Evolutionary conservation across 495 filamentous ascomycete genomes (phyloP).

Genomic region (Aspergillus cristatus): DNA sequence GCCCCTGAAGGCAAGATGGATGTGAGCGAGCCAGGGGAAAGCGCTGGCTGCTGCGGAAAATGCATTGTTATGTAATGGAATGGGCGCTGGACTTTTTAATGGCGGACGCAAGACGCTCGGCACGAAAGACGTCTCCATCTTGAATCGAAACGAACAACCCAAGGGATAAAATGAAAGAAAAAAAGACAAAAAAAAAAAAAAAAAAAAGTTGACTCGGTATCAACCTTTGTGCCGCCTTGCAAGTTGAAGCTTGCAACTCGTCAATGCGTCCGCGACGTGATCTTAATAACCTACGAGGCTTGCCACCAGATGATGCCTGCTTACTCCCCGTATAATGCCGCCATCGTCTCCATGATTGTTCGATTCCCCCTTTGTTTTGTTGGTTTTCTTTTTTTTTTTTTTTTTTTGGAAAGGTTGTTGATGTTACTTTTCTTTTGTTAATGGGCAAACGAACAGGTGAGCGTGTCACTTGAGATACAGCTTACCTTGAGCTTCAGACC

Average conservation of each 20-base stretch:
- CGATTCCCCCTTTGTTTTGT: constrained; percentile 38
- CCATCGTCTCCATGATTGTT: constrained; percentile 39
- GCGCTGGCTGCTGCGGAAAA: constrained; percentile 72
- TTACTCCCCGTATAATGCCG: constrained; percentile 26
- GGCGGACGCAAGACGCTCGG: constrained; percentile 12
- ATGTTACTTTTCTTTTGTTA: no score
- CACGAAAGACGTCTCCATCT: constrained; percentile 11
- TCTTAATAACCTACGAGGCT: constrained; percentile 21
- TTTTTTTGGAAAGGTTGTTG: constrained; percentile 6
- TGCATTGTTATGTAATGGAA: constrained; percentile 80
- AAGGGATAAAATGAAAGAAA: constrained; percentile 6
- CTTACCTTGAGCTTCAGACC: no score
- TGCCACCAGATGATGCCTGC: constrained; percentile 27
- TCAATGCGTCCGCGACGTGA: constrained; percentile 13
- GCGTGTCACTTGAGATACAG: no score
- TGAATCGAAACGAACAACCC: constrained; percentile 1
- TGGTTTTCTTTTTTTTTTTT: constrained; percentile 10
- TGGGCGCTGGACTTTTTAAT: constrained; percentile 13
- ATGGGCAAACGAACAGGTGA: no score
- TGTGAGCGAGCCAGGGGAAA: constrained; percentile 59
- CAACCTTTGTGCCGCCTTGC: constrained; percentile 9
- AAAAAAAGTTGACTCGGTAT: constrained; percentile 8
- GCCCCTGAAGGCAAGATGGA: constrained; percentile 66
- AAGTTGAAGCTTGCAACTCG: constrained; percentile 10
- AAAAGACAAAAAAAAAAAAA: constrained; percentile 9